Base-by-base conservation (phyloP, 1,284 basidiomycete species). In the Paramarasmius palmivorus region DNA sequence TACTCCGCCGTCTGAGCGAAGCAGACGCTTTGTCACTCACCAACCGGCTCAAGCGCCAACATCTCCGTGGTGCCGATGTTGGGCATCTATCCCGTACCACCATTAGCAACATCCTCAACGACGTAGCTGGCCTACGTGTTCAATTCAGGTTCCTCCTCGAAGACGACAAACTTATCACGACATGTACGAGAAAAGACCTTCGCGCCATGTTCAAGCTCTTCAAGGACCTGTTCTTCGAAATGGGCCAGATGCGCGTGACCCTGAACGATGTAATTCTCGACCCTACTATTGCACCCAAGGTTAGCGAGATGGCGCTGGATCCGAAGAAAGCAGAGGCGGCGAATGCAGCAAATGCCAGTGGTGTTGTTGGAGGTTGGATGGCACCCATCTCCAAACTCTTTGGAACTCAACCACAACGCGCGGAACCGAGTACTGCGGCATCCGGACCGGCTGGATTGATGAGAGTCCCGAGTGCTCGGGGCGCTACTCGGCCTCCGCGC, bases 221-320 rank as follows among this genome's bases (percentile, higher is more conserved):
- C 69, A 89, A 86, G 63, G 95, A 98, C 57, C 73, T 90, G 25
- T 92, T 98, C 58, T 77, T 77, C 39, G 93, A 97, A 66, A 76
- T 97, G 62, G 90, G 92, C 5, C 81, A 89, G 60, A 76, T 98
- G 59, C 86, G 95, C 40, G 82, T 86, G 20, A 82, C 88, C 17
- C 75, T 98, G 57, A 99, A 99, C 68, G 90, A 97, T 57, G 79
- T 98, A 29, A 88, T 95, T 49, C 80, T 99, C 37, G 92, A 98
- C 57, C 96, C 96, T 19, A 73, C 81, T 2, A 74, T 87, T 20
- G 95, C 93, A 4, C 65, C 72, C 4, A 83, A 81, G 62, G 73
- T 97, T 40, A 88, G 88, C 61, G 88, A 92, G 59, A 71, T 80
- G 59, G 83, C 83, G 1, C 69, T 93, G 68, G 83, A 92, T 57